These are phyloP conservation scores for Cladorrhinum sp. DNA, from an alignment of 2,329 filamentous ascomycete genomes.

Conservation along the genomic window DNA sequence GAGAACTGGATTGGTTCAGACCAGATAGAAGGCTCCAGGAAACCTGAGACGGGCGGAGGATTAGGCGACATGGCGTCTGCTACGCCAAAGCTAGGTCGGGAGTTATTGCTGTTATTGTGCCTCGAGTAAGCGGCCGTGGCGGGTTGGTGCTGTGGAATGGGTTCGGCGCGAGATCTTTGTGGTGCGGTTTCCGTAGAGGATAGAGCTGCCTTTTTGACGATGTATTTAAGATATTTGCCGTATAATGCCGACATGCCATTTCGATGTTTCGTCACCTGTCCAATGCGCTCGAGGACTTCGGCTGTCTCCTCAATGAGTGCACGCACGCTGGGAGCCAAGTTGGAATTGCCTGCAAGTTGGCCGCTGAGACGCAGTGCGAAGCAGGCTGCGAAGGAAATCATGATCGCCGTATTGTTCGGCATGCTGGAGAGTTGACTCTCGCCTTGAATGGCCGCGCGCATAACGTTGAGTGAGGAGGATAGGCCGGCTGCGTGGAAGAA, in stretches of 20 bases:
- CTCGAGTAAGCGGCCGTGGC: conserved; percentile 13
- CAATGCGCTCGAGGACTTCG: conserved; percentile 66
- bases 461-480: conserved; percentile 70
- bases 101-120: conserved; percentile 9
- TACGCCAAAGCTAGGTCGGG: conserved; percentile 22
- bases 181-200: conserved; percentile 19
- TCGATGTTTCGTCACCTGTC: conserved; percentile 61
- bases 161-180: conserved; percentile 10
- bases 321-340: conserved; percentile 60
- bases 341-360: conserved; percentile 54
- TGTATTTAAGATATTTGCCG: conserved; percentile 44
- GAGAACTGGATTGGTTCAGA: conserved; percentile 59
- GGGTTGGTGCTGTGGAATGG: conserved; percentile 16
- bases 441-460: conserved; percentile 70
- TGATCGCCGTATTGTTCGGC: conserved; percentile 76
- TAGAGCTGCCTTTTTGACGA: conserved; percentile 39
- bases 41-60: conserved; percentile 29
- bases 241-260: conserved; percentile 61
- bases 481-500: conserved; percentile 71
- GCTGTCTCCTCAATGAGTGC: conserved; percentile 66
- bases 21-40: conserved; percentile 38
- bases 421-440: conserved; percentile 68
- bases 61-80: conserved; percentile 25
- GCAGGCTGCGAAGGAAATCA: conserved; percentile 73
- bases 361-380: conserved; percentile 64